Evolutionary conservation across 345 rosid genomes (phyloP), one percentile per base, ranked within the genome.

Genomic region (Theobroma cacao): DNA sequence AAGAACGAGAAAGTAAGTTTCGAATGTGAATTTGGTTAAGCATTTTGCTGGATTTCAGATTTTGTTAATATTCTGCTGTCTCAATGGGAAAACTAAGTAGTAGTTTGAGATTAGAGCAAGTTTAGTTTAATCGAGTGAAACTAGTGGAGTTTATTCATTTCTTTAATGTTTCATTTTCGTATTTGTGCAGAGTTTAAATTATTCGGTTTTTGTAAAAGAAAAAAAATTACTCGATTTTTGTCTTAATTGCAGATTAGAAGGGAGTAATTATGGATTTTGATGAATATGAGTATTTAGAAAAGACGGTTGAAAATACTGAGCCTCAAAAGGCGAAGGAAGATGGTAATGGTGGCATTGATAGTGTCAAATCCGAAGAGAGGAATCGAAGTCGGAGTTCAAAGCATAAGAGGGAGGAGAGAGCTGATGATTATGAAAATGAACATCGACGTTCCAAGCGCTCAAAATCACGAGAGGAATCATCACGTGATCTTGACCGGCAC

Each of bases 231-330:
- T n/a, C n/a, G 48, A 6, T 31, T 76, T 52, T 55, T 34, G 13
- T 38, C 3, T 41, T 30, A 12, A 28, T 40, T 40, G 7, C 72
- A 76, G 78, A 53, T n/a, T 50, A 11, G n/a, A 50, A 81, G 80
- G 58, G 52, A 64, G 63, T 59, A 60, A 62, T 28, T 64, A 91
- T 93, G 97, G 98, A 95, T 71, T 95, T 93, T 79, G 99, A 96
- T 83, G 99, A 94, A 89, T 94, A 94, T 68, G 98, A 96, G 43
- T 96, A 96, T 86, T 79, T 94, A 79, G 99, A 96, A 89, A 92
- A 90, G 78, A 88, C 85, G 0, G 98, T 96, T 82, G 99, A 96
- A 53, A 94, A 92, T 77, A 91, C 93, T 8, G 89, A 88, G 70
- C 78, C 80, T 2, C 80, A 79, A 61, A 87, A 83, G 74, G 56